Conservation (phyloP, 306 rosid species). For the Prunus armeniaca region DNA sequence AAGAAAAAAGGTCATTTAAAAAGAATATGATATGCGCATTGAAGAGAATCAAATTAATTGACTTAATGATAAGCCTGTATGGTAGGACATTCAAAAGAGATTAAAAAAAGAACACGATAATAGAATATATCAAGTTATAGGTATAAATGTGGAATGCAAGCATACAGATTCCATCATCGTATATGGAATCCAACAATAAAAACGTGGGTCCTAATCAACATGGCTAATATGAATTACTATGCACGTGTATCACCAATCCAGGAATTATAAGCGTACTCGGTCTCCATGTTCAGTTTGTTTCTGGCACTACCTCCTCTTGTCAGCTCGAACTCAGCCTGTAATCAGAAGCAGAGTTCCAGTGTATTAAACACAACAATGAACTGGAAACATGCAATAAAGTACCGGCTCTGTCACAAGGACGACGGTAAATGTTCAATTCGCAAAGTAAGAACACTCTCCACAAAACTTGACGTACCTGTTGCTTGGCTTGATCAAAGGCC, state of each 20-base stretch:
- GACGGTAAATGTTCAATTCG: not conserved
- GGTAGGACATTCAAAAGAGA: not conserved
- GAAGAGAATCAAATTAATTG: constrained; percentile 13
- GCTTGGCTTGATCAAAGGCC: constrained; percentile 91
- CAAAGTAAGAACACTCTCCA: not conserved
- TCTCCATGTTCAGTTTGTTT: constrained; percentile 60
- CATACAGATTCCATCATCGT: constrained; percentile 6
- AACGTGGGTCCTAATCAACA: not conserved
- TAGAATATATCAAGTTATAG: not conserved
- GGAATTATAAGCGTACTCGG: constrained; percentile 58
- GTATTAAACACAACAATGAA: constrained; percentile 20
- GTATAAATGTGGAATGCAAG: not conserved
- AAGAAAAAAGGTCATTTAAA: not conserved
- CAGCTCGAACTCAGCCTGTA: constrained; percentile 77
- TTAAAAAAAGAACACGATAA: not conserved
- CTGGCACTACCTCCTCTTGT: constrained; percentile 45
- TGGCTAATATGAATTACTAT: not conserved
- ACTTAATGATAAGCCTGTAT: not conserved
- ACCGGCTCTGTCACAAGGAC: not conserved
- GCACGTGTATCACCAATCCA: constrained; percentile 15
- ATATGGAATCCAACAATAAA: constrained; percentile 11
- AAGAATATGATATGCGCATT: constrained; percentile 16
- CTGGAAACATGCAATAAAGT: constrained; percentile 13
- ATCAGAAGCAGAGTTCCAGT: constrained; percentile 25
- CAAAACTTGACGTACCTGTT: constrained; percentile 51